Evolutionary conservation across 2,329 filamentous ascomycete species (phyloP).

Genomic region (Aspergillus cejpii): DNA sequence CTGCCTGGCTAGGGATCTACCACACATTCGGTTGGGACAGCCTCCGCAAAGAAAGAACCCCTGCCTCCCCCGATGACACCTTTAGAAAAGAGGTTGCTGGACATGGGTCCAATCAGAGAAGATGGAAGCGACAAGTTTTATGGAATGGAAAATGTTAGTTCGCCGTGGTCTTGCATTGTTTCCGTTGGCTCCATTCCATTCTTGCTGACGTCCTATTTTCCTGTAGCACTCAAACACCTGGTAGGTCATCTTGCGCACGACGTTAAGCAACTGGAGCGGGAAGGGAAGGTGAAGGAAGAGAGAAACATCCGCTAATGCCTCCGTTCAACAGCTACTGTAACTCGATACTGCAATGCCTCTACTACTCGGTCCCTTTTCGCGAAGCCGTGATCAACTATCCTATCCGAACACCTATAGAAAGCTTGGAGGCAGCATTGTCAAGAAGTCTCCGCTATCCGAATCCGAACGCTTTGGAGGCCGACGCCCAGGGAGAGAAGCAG

Average conservation of each 20-base stretch:
- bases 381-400: constrained; percentile 92
- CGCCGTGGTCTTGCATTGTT: background rate
- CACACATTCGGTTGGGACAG: constrained; percentile 41
- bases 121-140: constrained; percentile 98
- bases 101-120: constrained; percentile 69
- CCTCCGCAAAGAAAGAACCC: constrained; percentile 54
- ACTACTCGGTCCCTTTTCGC: constrained; percentile 90
- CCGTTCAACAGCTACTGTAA: constrained; percentile 76
- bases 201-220: constrained; percentile 17
- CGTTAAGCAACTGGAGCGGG: background rate
- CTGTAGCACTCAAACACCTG: constrained; percentile 91
- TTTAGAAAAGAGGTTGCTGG: constrained; percentile 68
- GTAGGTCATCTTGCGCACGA: constrained; percentile 48
- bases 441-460: constrained; percentile 51
- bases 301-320: constrained; percentile 5
- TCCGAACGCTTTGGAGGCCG: constrained; percentile 52
- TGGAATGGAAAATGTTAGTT: constrained; percentile 89
- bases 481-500: constrained; percentile 42
- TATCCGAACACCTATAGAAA: constrained; percentile 61
- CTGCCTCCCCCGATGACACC: constrained; percentile 52
- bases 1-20: constrained; percentile 39
- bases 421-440: constrained; percentile 52
- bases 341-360: constrained; percentile 94
- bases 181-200: background rate
- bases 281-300: background rate